Evolutionary conservation across 129 eudicot species (phyloP), one percentile per base, ranked within the genome.

Genomic region (Flaveria sonorensis): DNA sequence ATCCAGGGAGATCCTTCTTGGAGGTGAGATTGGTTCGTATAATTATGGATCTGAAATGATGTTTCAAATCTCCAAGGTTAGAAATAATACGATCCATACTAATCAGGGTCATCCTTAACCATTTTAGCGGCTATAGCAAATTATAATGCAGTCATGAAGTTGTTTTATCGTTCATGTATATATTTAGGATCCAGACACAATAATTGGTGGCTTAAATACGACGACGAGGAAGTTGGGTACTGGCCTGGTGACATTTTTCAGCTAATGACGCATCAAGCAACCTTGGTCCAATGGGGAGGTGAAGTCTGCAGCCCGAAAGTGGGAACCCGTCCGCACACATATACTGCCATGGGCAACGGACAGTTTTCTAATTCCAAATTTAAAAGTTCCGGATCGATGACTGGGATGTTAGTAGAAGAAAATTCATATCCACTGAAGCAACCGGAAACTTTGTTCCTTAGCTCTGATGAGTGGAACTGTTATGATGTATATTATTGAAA

Each of bases 201-300:
- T 19, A 66, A 73, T 42, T 65, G 83, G 83, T 80, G 68, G 74
- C 73, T 73, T 13, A 43, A 11, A 43, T 80, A 24, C 32, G 53
- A 80, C 20, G 46, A 56, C 0, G 18, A 53, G 11, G 75, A 73
- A 15, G 74, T 80, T 0, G 83, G 83, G 69, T 80, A 80, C 21
- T 80, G 83, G 83, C 83, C 79, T 0, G 74, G 74, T 3, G 70
- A 73, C 3, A 26, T 80, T 1, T 32, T 80, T 20, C 19, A 28
- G 1, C 4, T 14, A n/a, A 10, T 80, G 60, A 73, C 36, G 23
- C 1, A 53, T 53, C 75, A 73, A 13, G 79, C 79, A 19, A n/a
- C 28, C 19, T 7, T 66, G 70, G 79, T 80, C 48, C 53, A 64
- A 7, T 80, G 83, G 83, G 83, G 83, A 64, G 83, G 83, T 73